Conservation (phyloP, 257 asterid genomes). For the Solanum virginianum region DNA sequence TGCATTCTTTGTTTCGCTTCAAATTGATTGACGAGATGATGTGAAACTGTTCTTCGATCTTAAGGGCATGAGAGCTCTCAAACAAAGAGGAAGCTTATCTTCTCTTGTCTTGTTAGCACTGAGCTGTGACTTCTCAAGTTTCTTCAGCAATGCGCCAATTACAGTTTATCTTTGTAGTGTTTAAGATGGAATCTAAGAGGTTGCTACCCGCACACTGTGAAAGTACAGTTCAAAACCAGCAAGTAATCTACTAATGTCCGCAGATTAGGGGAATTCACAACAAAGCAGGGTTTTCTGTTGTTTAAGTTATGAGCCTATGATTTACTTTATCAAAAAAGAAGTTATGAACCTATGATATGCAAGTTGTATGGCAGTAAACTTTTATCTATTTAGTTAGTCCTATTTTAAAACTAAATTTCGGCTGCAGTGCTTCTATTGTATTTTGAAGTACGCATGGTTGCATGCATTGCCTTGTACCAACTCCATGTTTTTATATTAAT, state of each 20-base stretch:
- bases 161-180: background rate
- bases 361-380: background rate
- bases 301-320: background rate
- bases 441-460: background rate
- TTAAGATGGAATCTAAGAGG: background rate
- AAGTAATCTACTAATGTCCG: background rate
- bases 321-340: background rate
- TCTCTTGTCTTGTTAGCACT: background rate
- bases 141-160: background rate
- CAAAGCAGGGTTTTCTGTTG: background rate
- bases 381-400: background rate
- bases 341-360: background rate
- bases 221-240: background rate
- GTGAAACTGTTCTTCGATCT: background rate
- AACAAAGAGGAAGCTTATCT: background rate
- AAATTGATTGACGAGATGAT: background rate
- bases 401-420: background rate
- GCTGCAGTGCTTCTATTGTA: background rate
- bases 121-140: background rate
- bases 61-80: background rate
- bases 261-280: background rate
- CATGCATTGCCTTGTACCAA: background rate
- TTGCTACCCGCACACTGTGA: background rate
- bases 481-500: background rate
- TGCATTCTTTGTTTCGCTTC: background rate